Percentiles rank a stretch among this genome's conserved stretches.
phyloP scores from a whole-genome alignment of 2,329 filamentous ascomycete genomes.

The Thielaviopsis populi region DNA sequence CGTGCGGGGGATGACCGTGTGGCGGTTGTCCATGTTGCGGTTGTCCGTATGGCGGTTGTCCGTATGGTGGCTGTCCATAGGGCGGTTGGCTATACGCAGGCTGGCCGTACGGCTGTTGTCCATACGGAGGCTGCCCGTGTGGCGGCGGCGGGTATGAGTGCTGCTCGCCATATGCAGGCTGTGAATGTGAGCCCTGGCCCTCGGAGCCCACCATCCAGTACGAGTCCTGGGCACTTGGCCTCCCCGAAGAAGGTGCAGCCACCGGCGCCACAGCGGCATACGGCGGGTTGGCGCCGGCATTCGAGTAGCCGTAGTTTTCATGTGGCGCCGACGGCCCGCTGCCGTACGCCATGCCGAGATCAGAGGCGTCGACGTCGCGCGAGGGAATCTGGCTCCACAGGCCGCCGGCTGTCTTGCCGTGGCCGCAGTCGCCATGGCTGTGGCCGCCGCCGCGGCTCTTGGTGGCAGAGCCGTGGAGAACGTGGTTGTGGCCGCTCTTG shows the following conservation, averaged over 20 bases:
- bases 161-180: not conserved
- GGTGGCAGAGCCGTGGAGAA: slow-evolving; percentile 27
- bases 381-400: slow-evolving; percentile 48
- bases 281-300: slow-evolving; percentile 4
- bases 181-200: not conserved
- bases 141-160: not conserved
- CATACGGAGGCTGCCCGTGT: slow-evolving; percentile 1
- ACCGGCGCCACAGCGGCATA: not conserved
- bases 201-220: slow-evolving; percentile 12
- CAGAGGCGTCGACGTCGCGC: slow-evolving; percentile 31
- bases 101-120: not conserved
- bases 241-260: not conserved
- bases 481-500: slow-evolving; percentile 66
- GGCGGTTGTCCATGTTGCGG: slow-evolving; percentile 7
- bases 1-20: no score
- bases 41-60: slow-evolving; percentile 3
- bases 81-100: slow-evolving; percentile 2
- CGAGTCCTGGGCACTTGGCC: slow-evolving; percentile 6
- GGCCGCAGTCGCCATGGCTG: slow-evolving; percentile 34
- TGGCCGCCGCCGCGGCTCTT: slow-evolving; percentile 26
- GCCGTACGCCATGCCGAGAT: slow-evolving; percentile 8
- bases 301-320: slow-evolving; percentile 11
- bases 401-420: slow-evolving; percentile 43
- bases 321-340: not conserved
- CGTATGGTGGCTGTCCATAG: not conserved